These are phyloP conservation scores for Adansonia rubrostipa DNA, from an alignment of 441 rosid genomes.

Conservation along the genomic window DNA sequence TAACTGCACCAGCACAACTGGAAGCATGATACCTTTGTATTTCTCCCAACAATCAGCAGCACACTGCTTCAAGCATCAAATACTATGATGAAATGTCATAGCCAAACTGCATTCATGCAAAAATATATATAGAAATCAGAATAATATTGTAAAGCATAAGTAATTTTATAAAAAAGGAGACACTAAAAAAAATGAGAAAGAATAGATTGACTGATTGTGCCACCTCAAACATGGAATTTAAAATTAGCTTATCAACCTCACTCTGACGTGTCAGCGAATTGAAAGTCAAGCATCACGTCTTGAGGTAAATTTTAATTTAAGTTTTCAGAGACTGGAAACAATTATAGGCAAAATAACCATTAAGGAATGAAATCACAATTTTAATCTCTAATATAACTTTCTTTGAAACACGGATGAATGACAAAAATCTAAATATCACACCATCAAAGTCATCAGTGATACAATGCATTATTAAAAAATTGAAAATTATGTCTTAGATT, in stretches of 20 bases:
- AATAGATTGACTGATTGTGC: neutral
- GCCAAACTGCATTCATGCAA: constrained; percentile 42
- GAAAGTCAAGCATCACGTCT: neutral
- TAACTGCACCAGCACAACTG: constrained; percentile 92
- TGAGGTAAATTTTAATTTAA: neutral
- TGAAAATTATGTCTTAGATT: neutral
- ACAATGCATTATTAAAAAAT: neutral
- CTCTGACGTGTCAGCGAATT: constrained; percentile 19
- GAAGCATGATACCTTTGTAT: constrained; percentile 98
- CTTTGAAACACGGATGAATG: neutral
- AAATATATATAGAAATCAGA: constrained; percentile 5
- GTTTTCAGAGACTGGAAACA: neutral
- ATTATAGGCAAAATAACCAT: neutral
- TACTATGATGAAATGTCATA: constrained; percentile 42
- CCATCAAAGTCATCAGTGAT: neutral
- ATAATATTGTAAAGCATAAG: neutral
- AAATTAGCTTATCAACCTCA: constrained; percentile 22
- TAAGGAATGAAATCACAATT: neutral
- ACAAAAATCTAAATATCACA: neutral
- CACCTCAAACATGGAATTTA: constrained; percentile 33
- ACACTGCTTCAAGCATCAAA: constrained; percentile 82
- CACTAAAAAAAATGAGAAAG: neutral
- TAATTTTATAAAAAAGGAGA: neutral
- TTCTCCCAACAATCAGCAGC: constrained; percentile 88
- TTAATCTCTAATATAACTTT: neutral